Conservation (phyloP, 306 rosid genomes). For the Medicago arabica region DNA sequence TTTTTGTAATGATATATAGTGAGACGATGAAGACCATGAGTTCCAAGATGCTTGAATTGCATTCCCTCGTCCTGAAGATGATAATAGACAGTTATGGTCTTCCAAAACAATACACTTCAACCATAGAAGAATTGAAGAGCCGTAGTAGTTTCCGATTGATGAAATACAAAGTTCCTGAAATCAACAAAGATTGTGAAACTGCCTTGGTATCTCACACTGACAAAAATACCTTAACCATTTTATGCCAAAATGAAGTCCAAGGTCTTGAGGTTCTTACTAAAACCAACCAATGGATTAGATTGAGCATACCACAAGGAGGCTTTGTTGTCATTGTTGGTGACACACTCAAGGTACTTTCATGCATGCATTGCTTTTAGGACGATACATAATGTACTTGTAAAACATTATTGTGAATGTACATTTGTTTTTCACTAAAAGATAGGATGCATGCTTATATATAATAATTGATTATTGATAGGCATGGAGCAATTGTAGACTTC, state of each 20-base stretch:
- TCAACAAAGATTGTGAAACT: conserved; percentile 23
- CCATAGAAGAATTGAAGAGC: conserved; percentile 43
- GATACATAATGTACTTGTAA: neutral
- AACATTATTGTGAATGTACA: neutral
- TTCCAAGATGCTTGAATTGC: conserved; percentile 47
- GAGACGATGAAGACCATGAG: conserved; percentile 50
- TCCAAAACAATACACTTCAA: conserved; percentile 47
- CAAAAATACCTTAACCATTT: conserved; percentile 47
- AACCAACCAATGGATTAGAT: conserved; percentile 53
- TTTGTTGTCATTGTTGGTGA: conserved; percentile 58
- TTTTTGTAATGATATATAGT: conserved; percentile 23
- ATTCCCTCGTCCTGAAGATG: conserved; percentile 47
- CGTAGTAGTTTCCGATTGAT: conserved; percentile 42
- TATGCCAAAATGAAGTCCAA: conserved; percentile 60
- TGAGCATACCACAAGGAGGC: conserved; percentile 44
- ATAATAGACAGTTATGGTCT: conserved; percentile 54
- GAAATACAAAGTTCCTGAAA: conserved; percentile 54
- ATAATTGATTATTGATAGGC: conserved; percentile 45
- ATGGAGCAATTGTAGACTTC: conserved; percentile 71
- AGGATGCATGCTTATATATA: too few species aligned
- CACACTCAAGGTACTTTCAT: conserved; percentile 49
- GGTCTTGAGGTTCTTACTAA: conserved; percentile 61
- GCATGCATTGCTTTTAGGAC: neutral
- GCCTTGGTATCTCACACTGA: conserved; percentile 57
- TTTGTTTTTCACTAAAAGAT: neutral